Evolutionary conservation across 139 green algal genomes (phyloP), one percentile per base, ranked within the genome.

Genomic region (Tetradesmus obliquus): DNA sequence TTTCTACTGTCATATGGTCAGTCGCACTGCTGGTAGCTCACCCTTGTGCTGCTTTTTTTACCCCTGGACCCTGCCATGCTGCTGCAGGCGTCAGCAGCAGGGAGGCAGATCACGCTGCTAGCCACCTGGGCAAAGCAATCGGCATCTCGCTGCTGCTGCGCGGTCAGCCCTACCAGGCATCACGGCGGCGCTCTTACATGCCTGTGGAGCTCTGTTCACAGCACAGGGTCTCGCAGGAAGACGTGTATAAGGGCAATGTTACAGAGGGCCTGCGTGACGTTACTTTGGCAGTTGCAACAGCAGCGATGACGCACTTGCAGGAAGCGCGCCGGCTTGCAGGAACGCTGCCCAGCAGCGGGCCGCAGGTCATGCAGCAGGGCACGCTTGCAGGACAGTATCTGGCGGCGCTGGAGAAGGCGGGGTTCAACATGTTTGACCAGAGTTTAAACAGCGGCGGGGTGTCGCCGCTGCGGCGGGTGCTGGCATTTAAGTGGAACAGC

Each of bases 91-190:
- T 97, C 3, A 82, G 86, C 32, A 93, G 91, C 84, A 15, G 82
- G 12, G 95, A 96, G 1, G 96, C 96, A 1, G 96, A 98, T 72
- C 95, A 97, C 72, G 96, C 96, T 1, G 96, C 96, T 1, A 96
- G 94, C 0, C 96, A 98, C 86, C 79, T 99, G 58, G 97, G 97
- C 55, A 97, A 97, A 86, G 96, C 97, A 5, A 89, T 96, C 7
- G 97, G 96, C 82, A 91, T 99, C 2, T 84, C 94, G 0, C 93
- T 93, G 3, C 88, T 98, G 60, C 94, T 99, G 24, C 72, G 90
- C 0, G 96, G 96, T 51, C 97, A 94, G 1, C 83, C 93, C 6
- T 92, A 94, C 86, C 94, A 96, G 72, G 96, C 94, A 2, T 80
- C 83, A 1, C 66, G 54, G 57, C 86, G 96, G 2, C 93, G 94